These are phyloP conservation scores for Biscogniauxia mediterranea DNA, from an alignment of 2,329 filamentous ascomycete species.

Conservation along the genomic window DNA sequence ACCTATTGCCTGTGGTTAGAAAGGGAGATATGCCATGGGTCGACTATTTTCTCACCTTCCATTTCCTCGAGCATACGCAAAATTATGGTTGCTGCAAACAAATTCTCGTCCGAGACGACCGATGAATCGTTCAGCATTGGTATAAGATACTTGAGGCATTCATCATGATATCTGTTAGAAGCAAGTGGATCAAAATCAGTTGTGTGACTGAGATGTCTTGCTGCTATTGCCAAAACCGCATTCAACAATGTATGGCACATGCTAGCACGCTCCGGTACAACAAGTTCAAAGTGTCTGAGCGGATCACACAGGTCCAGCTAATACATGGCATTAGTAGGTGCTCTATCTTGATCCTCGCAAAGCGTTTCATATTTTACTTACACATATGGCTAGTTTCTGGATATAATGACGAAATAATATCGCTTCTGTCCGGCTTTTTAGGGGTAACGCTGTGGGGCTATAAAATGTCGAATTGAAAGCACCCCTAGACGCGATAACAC, in stretches of 20 bases:
- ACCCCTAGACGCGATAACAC: slow-evolving; percentile 12
- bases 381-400: slow-evolving; percentile 35
- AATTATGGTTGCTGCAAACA: slow-evolving; percentile 52
- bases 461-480: slow-evolving; percentile 17
- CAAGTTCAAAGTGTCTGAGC: slow-evolving; percentile 48
- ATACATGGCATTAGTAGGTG: slow-evolving; percentile 15
- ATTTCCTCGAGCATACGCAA: slow-evolving; percentile 52
- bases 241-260: slow-evolving; percentile 52
- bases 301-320: slow-evolving; percentile 35
- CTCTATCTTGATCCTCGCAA: not conserved
- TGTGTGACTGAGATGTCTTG: slow-evolving; percentile 52
- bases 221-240: slow-evolving; percentile 55
- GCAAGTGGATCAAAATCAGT: slow-evolving; percentile 47
- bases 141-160: slow-evolving; percentile 50
- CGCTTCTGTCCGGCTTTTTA: slow-evolving; percentile 33
- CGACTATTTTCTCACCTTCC: slow-evolving; percentile 29
- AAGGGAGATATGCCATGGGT: not conserved
- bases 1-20: slow-evolving; percentile 34
- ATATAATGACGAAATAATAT: slow-evolving; percentile 37
- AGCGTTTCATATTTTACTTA: slow-evolving; percentile 20
- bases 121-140: slow-evolving; percentile 43
- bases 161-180: slow-evolving; percentile 52
- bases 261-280: slow-evolving; percentile 52
- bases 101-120: slow-evolving; percentile 46
- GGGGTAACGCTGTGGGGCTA: slow-evolving; percentile 26